Base-by-base conservation (phyloP, 495 filamentous ascomycete genomes). In the Aspergillus baeticus region DNA sequence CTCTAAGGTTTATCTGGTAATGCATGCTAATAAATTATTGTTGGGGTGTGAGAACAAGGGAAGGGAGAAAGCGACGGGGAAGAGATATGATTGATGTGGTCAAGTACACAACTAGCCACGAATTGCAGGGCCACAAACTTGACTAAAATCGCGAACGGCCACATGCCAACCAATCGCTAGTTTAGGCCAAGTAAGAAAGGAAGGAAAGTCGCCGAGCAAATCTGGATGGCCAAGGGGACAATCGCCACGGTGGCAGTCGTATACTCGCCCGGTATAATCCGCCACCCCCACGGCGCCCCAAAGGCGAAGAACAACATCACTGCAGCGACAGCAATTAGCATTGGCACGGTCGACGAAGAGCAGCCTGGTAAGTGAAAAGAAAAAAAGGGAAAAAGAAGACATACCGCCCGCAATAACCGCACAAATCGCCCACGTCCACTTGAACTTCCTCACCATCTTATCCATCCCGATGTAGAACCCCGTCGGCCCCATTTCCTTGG, bases 381-480 rank as follows among this genome's bases (percentile, higher is more conserved):
- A 46, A 13, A 13, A 22, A 46, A 26, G 7, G 43, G n/a, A n/a
- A n/a, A 46, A n/a, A 26, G 20, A 5, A 13, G 29, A 49, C 45
- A 14, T 29, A 49, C 45, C 29, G 3, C 7, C 45, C 10, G 45
- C 23, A 18, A 49, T 33, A 0, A 20, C n/a, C 23, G 31, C 11
- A 18, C 45, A 49, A 20, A 49, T 49, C 45, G 7, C 23, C 45
- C 45, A 49, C 23, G 45, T 49, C 45, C 45, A 49, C 45, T 49
- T 49, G 29, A 49, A 49, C 26, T 33, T 49, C 45, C 31, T 10
- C 23, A 49, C 45, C 45, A 49, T 49, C 26, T 49, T 49, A 35
- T 49, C 45, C 45, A 49, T 5, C 3, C 45, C 45, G 26, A 49
- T 49, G 17, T 49, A 49, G 45, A 49, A 49, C 0, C 45, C 45